Conservation (phyloP, 1,139 yeast species). For the Geotrichum macrosporum region DNA sequence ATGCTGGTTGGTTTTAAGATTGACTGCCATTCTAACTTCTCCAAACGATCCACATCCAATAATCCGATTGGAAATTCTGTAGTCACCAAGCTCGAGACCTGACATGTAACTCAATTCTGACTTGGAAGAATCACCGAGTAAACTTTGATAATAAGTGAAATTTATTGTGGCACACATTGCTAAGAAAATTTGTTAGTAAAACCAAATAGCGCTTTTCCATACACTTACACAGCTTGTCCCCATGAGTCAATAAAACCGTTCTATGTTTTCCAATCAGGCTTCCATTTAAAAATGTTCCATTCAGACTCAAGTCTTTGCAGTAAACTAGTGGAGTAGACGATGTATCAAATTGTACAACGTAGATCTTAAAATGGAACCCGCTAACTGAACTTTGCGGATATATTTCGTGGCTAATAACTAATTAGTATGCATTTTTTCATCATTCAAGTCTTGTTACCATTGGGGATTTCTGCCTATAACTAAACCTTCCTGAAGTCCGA, state of each 20-base stretch:
- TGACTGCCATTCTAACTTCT: conserved; percentile 39
- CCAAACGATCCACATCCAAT: conserved; percentile 65
- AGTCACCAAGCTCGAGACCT: conserved; percentile 33
- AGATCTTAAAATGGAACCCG: conserved; percentile 45
- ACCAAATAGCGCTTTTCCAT: background rate
- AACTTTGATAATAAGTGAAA: conserved; percentile 30
- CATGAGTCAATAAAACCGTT: conserved; percentile 43
- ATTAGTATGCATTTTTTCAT: too few species aligned
- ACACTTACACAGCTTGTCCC: conserved; percentile 41
- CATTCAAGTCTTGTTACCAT: conserved; percentile 20
- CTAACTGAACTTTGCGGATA: conserved; percentile 42
- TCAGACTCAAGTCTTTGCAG: conserved; percentile 50
- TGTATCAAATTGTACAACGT: conserved; percentile 52
- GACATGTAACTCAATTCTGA: conserved; percentile 27
- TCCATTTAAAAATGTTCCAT: conserved; percentile 51
- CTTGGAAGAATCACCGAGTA: conserved; percentile 22
- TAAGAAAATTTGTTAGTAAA: conserved; percentile 24
- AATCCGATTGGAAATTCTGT: conserved; percentile 45
- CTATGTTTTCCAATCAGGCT: conserved; percentile 36
- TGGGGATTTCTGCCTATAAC: conserved; percentile 22
- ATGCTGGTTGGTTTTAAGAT: conserved; percentile 24
- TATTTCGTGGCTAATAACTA: conserved; percentile 33
- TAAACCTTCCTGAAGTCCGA: conserved; percentile 11
- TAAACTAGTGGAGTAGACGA: conserved; percentile 48
- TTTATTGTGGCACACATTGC: conserved; percentile 37